A percentile compares a stretch with the other conserved stretches of the same genome.
phyloP scores from a whole-genome alignment of 768 basidiomycete genomes.

The Lentinula sp. region DNA sequence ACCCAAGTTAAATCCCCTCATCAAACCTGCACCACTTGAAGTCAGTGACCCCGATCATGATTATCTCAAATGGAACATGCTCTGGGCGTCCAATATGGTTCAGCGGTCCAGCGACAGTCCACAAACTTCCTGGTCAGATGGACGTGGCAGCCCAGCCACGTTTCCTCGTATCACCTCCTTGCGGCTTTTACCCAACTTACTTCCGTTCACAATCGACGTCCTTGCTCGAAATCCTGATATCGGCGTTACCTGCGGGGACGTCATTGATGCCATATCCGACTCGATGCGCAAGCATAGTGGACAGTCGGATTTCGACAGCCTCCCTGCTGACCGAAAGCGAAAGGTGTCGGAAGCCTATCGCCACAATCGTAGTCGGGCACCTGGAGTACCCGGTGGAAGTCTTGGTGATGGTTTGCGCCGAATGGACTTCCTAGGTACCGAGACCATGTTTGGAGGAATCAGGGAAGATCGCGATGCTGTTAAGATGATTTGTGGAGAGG shows the following conservation, averaged over 20 bases:
- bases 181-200: constrained; percentile 39
- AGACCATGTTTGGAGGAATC: constrained; percentile 63
- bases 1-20: neutral
- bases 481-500: constrained; percentile 28
- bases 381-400: constrained; percentile 63
- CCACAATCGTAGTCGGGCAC: constrained; percentile 59
- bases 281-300: constrained; percentile 46
- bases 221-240: constrained; percentile 33
- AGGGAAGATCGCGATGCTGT: constrained; percentile 37
- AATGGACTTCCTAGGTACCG: constrained; percentile 58
- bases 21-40: neutral
- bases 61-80: constrained; percentile 8
- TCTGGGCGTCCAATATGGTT: neutral
- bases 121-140: constrained; percentile 4
- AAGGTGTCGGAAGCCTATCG: constrained; percentile 48
- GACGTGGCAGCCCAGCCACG: constrained; percentile 4
- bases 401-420: constrained; percentile 59
- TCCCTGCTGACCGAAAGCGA: constrained; percentile 29
- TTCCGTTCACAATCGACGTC: constrained; percentile 54
- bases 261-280: constrained; percentile 48
- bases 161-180: constrained; percentile 7
- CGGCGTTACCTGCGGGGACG: constrained; percentile 65
- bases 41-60: neutral
- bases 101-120: constrained; percentile 2
- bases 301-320: constrained; percentile 44